Evolutionary conservation across 352 stramenopile species (phyloP).

Genomic region (Pythium sukuiense): DNA sequence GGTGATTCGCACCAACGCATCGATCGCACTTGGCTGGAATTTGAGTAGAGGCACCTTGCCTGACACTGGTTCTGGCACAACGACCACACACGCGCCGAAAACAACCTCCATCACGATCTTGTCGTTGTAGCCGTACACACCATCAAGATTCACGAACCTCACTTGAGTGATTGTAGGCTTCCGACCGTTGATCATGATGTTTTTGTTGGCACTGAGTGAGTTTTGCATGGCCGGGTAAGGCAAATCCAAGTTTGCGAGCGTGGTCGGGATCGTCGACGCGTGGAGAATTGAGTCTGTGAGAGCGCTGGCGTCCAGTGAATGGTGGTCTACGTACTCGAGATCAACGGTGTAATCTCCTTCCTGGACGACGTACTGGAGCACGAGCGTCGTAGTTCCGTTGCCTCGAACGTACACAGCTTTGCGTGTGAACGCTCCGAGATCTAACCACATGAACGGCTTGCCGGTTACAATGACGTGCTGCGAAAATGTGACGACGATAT

Average conservation of each 20-base stretch:
- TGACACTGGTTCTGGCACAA: constrained; percentile 31
- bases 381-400: constrained; percentile 49
- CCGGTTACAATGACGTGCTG: constrained; percentile 71
- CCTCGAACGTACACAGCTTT: constrained; percentile 61
- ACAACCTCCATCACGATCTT: constrained; percentile 60
- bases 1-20: constrained; percentile 41
- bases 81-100: constrained; percentile 66
- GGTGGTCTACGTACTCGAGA: constrained; percentile 81
- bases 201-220: constrained; percentile 69
- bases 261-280: constrained; percentile 68
- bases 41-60: constrained; percentile 43
- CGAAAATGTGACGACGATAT: constrained; percentile 61
- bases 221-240: constrained; percentile 65
- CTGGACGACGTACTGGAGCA: constrained; percentile 65
- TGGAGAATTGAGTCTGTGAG: constrained; percentile 52
- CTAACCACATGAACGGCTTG: constrained; percentile 61
- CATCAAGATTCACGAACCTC: constrained; percentile 60
- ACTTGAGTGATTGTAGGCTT: constrained; percentile 57
- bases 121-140: constrained; percentile 56
- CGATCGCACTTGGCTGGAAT: constrained; percentile 50
- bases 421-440: constrained; percentile 48
- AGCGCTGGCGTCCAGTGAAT: constrained; percentile 71
- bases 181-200: constrained; percentile 65
- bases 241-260: constrained; percentile 59
- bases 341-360: constrained; percentile 75